Evolutionary conservation across 768 basidiomycete genomes (phyloP).

Genomic region (Vararia minispora): DNA sequence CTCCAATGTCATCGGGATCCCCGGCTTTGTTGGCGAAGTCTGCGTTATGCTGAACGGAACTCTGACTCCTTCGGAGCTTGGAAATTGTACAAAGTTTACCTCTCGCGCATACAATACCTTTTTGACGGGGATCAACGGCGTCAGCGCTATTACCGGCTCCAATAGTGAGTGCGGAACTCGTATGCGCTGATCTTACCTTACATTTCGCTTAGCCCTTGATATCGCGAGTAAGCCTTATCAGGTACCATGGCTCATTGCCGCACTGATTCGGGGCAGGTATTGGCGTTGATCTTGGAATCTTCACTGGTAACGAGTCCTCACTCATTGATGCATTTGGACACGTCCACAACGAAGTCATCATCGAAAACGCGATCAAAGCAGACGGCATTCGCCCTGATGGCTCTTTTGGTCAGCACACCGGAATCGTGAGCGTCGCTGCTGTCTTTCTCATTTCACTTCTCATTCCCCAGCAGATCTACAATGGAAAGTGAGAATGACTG

Average conservation of each 20-base stretch:
- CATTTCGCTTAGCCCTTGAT: no score
- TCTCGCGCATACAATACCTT: slow-evolving; percentile 40
- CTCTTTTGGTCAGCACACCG: slow-evolving; percentile 35
- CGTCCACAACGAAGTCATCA: slow-evolving; percentile 38
- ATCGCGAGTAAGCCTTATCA: no score
- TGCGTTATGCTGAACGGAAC: slow-evolving; percentile 44
- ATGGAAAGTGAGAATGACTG: no score
- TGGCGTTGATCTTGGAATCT: slow-evolving; percentile 38
- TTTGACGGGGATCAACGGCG: slow-evolving; percentile 28
- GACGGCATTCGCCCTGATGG: slow-evolving; percentile 45
- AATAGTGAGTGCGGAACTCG: no score
- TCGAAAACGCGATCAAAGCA: slow-evolving; percentile 32
- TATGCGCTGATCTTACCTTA: no score
- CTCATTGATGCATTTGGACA: slow-evolving; percentile 38
- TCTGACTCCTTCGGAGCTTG: slow-evolving; percentile 30
- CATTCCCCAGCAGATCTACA: no score
- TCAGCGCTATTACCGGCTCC: slow-evolving; percentile 39
- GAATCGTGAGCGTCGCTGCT: no score
- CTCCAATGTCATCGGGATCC: slow-evolving; percentile 44
- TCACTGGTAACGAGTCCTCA: slow-evolving; percentile 29
- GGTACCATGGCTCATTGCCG: no score
- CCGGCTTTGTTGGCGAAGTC: slow-evolving; percentile 38
- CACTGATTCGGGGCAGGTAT: no score
- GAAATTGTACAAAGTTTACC: slow-evolving; percentile 39
- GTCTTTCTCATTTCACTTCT: no score